Percentiles rank a stretch among this genome's conserved stretches.
These are phyloP conservation scores for Ascochyta koolunga DNA, from an alignment of 2,329 filamentous ascomycete species.

Conservation along the genomic window DNA sequence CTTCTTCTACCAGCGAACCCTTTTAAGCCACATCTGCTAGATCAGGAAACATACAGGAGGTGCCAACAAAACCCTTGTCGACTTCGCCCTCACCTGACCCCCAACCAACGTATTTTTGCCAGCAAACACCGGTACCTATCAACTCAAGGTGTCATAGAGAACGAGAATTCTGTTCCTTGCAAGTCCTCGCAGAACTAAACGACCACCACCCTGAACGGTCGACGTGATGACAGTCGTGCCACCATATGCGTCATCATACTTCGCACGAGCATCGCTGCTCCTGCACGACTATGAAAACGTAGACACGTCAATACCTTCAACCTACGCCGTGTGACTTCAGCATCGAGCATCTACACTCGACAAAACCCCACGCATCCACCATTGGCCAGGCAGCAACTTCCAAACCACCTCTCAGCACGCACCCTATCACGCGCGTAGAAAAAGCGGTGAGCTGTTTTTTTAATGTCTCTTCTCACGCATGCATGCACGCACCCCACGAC, in stretches of 20 bases:
- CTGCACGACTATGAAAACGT: not conserved
- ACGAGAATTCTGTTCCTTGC: not conserved
- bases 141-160: not conserved
- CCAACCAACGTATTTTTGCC: not conserved
- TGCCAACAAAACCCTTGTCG: not conserved
- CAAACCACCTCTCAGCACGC: not conserved
- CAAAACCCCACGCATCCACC: not conserved
- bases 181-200: not conserved
- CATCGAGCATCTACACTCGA: not conserved
- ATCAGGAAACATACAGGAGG: not conserved
- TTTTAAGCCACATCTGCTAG: not conserved
- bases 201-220: not conserved
- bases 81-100: not conserved
- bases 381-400: conserved; percentile 4
- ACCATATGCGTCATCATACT: conserved; percentile 7
- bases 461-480: not conserved
- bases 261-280: conserved; percentile 8
- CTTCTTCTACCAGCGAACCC: not conserved
- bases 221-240: not conserved
- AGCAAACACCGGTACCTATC: not conserved
- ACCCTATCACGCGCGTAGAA: conserved; percentile 2
- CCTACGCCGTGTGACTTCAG: conserved; percentile 12
- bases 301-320: not conserved
- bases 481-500: not conserved
- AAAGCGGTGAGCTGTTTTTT: conserved; percentile 12